Conservation (phyloP, 225 moss, liverwort and hornwort species). For the Physcomitrium patens region DNA sequence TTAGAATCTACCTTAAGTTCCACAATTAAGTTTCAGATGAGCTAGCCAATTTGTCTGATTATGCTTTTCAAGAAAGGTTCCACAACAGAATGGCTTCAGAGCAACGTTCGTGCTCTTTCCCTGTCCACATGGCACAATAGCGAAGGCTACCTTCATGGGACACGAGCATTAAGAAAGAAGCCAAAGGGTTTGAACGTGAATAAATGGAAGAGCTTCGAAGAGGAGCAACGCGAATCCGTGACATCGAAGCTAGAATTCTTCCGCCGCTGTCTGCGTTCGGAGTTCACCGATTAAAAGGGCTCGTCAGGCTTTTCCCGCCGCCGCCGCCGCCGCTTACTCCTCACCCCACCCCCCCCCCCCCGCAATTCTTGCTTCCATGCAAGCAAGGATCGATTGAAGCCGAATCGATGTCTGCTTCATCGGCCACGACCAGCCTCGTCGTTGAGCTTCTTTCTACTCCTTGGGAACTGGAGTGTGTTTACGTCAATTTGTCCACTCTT, state of each 20-base stretch:
- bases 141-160: conserved; percentile 5
- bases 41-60: not conserved
- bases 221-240: conserved; percentile 20
- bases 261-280: not conserved
- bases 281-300: too few relatives aligned
- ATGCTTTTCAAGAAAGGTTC: not conserved
- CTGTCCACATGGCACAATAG: conserved; percentile 5
- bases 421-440: not conserved
- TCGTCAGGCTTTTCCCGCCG: not conserved
- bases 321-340: not conserved
- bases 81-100: not conserved
- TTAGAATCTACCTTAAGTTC: not conserved
- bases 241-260: conserved; percentile 36
- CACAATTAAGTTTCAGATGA: not conserved
- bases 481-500: not conserved
- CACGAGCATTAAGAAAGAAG: conserved; percentile 23
- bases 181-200: not conserved
- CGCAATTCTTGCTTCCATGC: conserved; percentile 22
- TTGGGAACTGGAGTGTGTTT: conserved; percentile 16
- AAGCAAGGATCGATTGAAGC: conserved; percentile 18
- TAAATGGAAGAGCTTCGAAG: not conserved
- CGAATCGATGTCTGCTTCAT: conserved; percentile 17
- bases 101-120: not conserved
- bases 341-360: not conserved
- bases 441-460: conserved; percentile 22